Conservation (phyloP, 169 alveolate species). For the Eimeria zaria region DNA sequence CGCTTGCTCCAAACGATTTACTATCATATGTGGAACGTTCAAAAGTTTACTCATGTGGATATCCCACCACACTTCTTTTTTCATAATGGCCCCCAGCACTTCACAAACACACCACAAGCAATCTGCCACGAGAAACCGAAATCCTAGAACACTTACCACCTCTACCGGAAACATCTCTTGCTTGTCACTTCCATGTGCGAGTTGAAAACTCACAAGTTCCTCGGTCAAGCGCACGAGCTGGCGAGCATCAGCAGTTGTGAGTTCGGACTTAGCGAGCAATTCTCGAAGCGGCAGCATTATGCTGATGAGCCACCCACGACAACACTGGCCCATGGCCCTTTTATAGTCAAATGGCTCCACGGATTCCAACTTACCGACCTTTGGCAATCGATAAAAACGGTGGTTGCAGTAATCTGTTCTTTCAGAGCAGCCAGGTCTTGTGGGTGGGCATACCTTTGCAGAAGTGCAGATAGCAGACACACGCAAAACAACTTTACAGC, state of each 20-base stretch:
- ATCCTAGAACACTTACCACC: not conserved
- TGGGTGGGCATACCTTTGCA: not conserved
- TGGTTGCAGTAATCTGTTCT: not conserved
- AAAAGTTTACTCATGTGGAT: not conserved
- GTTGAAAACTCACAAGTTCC: not conserved
- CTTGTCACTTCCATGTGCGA: not conserved
- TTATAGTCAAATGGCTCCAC: not conserved
- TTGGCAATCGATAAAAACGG: slow-evolving; percentile 12
- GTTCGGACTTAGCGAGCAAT: not conserved
- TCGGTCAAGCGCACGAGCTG: not conserved
- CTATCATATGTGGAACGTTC: not conserved
- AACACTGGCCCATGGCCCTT: not conserved
- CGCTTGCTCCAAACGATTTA: not conserved
- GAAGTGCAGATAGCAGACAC: not conserved
- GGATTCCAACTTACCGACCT: not conserved
- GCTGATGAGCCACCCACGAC: slow-evolving; percentile 21
- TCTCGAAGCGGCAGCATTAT: not conserved
- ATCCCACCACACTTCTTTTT: not conserved
- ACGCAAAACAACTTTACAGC: not conserved
- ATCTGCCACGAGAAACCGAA: slow-evolving; percentile 8
- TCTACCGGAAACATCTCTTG: not conserved
- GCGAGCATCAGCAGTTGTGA: not conserved
- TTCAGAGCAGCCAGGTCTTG: not conserved
- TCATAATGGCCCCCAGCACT: slow-evolving; percentile 22
- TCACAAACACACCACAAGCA: slow-evolving; percentile 22